These are phyloP conservation scores for Halteria grandinella DNA, from an alignment of 73 alveolate species.

Conservation along the genomic window DNA sequence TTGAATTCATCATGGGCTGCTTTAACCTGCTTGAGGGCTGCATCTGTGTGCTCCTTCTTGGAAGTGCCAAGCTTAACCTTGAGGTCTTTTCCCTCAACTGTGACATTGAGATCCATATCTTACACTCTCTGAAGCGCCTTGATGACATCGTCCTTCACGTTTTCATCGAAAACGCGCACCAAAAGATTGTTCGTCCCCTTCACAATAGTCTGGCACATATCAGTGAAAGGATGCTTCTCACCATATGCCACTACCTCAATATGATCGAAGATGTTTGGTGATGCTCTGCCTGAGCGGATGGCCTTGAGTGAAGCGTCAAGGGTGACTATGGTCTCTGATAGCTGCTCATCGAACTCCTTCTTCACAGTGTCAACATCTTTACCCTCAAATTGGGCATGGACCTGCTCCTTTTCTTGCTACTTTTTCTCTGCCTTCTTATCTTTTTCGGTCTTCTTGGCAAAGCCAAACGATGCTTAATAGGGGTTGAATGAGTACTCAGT, in stretches of 20 bases:
- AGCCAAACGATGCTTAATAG: too few species aligned
- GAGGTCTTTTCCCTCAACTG: constrained; percentile 53
- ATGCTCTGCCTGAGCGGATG: constrained; percentile 28
- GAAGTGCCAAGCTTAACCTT: constrained; percentile 42
- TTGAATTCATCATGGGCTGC: constrained; percentile 6
- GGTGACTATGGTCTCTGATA: not conserved
- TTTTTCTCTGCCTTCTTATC: constrained; percentile 7
- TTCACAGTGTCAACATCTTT: constrained; percentile 23
- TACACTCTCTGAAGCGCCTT: constrained; percentile 24
- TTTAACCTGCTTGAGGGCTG: constrained; percentile 3
- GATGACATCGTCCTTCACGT: constrained; percentile 50
- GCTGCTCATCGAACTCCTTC: constrained; percentile 5
- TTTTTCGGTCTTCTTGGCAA: constrained; percentile 29
- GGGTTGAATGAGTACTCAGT: too few species aligned
- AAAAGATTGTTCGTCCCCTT: constrained; percentile 31
- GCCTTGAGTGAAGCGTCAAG: not conserved
- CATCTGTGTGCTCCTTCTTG: constrained; percentile 33
- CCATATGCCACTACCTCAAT: constrained; percentile 55
- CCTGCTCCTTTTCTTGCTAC: constrained; percentile 49
- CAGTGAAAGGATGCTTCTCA: constrained; percentile 32
- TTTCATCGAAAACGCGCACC: constrained; percentile 50
- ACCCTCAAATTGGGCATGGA: constrained; percentile 40
- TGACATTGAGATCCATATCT: constrained; percentile 35
- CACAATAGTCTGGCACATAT: constrained; percentile 55
- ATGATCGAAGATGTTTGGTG: constrained; percentile 51